phyloP scores from a whole-genome alignment of 257 asterid species.

The Ligustrum vulgare region DNA sequence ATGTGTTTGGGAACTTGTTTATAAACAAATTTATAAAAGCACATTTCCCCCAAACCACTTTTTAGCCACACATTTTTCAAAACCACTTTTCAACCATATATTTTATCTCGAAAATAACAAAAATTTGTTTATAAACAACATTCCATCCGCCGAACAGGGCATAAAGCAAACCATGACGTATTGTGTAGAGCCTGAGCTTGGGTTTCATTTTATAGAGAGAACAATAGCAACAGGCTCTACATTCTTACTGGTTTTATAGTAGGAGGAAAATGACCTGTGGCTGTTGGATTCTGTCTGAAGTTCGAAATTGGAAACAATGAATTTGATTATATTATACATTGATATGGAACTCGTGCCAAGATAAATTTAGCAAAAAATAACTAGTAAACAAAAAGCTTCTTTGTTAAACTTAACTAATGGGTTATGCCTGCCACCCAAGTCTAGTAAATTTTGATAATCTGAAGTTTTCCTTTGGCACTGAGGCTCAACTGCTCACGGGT shows the following conservation, averaged over 20 bases:
- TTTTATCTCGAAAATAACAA: too few species aligned
- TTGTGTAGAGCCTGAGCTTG: background rate
- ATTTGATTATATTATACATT: constrained; percentile 4
- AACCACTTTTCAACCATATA: too few species aligned
- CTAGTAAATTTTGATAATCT: background rate
- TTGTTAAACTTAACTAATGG: background rate
- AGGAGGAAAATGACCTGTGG: constrained; percentile 6
- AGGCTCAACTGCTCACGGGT: background rate
- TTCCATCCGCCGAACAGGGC: too few species aligned
- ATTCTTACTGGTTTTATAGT: background rate
- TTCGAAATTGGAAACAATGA: background rate
- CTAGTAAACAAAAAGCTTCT: background rate
- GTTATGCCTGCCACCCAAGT: background rate
- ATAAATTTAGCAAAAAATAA: background rate
- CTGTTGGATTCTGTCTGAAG: constrained; percentile 2
- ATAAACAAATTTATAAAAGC: too few species aligned
- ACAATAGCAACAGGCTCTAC: background rate
- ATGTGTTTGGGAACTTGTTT: too few species aligned
- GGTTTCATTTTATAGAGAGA: background rate
- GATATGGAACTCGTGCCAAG: background rate
- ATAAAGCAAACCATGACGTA: constrained; percentile 12
- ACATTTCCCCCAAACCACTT: too few species aligned
- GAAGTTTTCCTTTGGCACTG: constrained; percentile 1
- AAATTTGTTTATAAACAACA: too few species aligned
- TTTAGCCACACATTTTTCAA: too few species aligned